Conservation (phyloP, 306 rosid species). For the Begonia peltatifolia region DNA sequence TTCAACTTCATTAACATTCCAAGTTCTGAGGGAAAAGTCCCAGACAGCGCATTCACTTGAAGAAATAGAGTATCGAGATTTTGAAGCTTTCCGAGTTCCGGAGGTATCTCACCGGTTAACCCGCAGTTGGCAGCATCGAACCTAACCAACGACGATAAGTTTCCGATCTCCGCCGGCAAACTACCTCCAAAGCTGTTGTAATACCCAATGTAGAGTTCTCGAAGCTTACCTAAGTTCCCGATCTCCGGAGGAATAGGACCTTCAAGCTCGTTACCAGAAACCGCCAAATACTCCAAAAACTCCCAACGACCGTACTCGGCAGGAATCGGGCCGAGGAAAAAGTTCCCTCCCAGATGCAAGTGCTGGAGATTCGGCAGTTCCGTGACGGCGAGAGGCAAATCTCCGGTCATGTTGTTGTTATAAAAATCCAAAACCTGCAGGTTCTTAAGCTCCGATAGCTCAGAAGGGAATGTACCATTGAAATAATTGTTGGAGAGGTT, state of each 20-base stretch:
- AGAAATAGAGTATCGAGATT: slow-evolving; percentile 80
- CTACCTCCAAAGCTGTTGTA: slow-evolving; percentile 54
- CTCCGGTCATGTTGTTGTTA: slow-evolving; percentile 76
- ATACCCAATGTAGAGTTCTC: slow-evolving; percentile 79
- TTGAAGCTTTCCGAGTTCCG: slow-evolving; percentile 54
- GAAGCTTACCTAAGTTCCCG: slow-evolving; percentile 50
- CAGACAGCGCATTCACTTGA: slow-evolving; percentile 74
- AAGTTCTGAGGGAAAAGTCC: slow-evolving; percentile 55
- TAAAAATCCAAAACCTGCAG: slow-evolving; percentile 68
- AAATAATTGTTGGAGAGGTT: slow-evolving; percentile 79
- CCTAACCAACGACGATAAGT: slow-evolving; percentile 51
- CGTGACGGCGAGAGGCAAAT: slow-evolving; percentile 40
- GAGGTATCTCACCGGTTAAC: slow-evolving; percentile 68
- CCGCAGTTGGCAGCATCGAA: slow-evolving; percentile 74
- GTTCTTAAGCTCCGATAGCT: slow-evolving; percentile 33
- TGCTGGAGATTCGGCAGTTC: slow-evolving; percentile 55
- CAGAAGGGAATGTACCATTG: slow-evolving; percentile 51
- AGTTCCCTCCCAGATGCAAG: slow-evolving; percentile 86
- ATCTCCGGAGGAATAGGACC: slow-evolving; percentile 68
- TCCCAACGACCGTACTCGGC: slow-evolving; percentile 52
- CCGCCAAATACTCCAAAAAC: slow-evolving; percentile 52
- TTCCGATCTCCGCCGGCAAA: slow-evolving; percentile 71
- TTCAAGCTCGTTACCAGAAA: slow-evolving; percentile 69
- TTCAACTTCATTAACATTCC: slow-evolving; percentile 57
- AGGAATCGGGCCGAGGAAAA: slow-evolving; percentile 71